Conservation (phyloP, 2,329 filamentous ascomycete species). For the Phialocephala subalpina region DNA sequence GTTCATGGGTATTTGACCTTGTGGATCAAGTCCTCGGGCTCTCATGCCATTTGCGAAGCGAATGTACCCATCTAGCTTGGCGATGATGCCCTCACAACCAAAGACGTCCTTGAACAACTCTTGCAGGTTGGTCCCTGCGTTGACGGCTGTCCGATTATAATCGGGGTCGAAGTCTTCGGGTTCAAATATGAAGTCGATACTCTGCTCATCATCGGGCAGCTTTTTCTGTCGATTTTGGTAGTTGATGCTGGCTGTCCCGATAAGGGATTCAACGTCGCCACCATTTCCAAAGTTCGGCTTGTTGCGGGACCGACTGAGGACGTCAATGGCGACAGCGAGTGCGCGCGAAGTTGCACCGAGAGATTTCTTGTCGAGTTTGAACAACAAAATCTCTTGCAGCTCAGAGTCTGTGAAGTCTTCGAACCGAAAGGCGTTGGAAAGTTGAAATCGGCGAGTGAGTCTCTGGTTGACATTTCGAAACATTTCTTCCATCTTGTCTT, state of each 20-base stretch:
- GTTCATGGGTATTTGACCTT: constrained; percentile 59
- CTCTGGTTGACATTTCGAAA: constrained; percentile 70
- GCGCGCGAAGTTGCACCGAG: constrained; percentile 53
- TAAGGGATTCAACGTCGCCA: constrained; percentile 74
- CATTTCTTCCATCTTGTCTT: constrained; percentile 65
- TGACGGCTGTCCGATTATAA: constrained; percentile 51
- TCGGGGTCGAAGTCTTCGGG: constrained; percentile 59
- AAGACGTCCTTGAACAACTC: constrained; percentile 57
- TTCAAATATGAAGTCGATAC: constrained; percentile 31
- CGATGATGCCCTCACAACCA: constrained; percentile 57
- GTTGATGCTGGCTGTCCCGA: constrained; percentile 52
- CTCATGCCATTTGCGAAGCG: constrained; percentile 53
- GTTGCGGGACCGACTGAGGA: constrained; percentile 66
- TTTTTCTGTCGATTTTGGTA: constrained; percentile 51
- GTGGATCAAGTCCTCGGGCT: constrained; percentile 53
- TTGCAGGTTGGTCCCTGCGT: constrained; percentile 49
- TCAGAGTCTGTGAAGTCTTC: constrained; percentile 70
- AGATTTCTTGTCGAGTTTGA: constrained; percentile 56
- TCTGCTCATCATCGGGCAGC: constrained; percentile 34
- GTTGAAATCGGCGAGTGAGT: constrained; percentile 68
- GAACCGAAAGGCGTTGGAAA: constrained; percentile 70
- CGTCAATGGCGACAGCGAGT: constrained; percentile 60
- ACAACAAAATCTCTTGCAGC: constrained; percentile 57
- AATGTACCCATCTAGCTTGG: constrained; percentile 56
- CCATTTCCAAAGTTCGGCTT: constrained; percentile 75